Evolutionary conservation across 2,329 filamentous ascomycete genomes (phyloP), one percentile per base, ranked within the genome.

Genomic region (Thielaviopsis musarum): DNA sequence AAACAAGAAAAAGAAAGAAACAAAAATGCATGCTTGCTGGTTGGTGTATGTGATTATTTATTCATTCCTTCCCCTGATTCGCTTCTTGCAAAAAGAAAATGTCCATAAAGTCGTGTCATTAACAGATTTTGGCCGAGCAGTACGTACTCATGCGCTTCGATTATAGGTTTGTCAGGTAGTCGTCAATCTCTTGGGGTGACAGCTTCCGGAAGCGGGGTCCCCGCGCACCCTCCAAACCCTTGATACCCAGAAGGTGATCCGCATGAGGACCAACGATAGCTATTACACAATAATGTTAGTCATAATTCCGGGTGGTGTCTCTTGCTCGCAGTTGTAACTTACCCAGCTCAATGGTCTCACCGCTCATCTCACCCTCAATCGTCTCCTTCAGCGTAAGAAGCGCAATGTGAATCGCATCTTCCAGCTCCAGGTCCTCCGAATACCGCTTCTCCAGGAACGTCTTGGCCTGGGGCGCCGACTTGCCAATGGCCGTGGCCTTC

Each of bases 401-500:
- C 62, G 93, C 93, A 76, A 98, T 98, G 74, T 98, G 93, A 66
- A 98, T 93, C 10, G 93, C 93, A 73, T 98, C 93, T 74, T 98
- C 93, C 64, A 98, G 77, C 79, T 98, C 93, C 69, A 98, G 75
- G 49, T 91, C 91, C 70, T 98, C 93, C 4, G 91, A 96, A 75
- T 97, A 98, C 74, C 93, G 81, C 84, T 98, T 98, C 80, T 98
- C 93, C 70, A 98, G 74, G 77, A 98, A 98, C 0, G 93, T 98
- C 83, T 98, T 98, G 59, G 93, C 93, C 68, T 90, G 95, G 49
- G 93, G 95, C 58, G 93, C 93, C 70, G 91, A 95, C 82, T 98
- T 98, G 69, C 93, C 93, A 69, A 98, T 98, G 57, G 93, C 93
- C 55, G 93, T 98, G 51, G 93, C 93, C 79, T 98, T 98, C 93